Evolutionary conservation across 257 asterid species (phyloP).

Genomic region (Ballota nigra): DNA sequence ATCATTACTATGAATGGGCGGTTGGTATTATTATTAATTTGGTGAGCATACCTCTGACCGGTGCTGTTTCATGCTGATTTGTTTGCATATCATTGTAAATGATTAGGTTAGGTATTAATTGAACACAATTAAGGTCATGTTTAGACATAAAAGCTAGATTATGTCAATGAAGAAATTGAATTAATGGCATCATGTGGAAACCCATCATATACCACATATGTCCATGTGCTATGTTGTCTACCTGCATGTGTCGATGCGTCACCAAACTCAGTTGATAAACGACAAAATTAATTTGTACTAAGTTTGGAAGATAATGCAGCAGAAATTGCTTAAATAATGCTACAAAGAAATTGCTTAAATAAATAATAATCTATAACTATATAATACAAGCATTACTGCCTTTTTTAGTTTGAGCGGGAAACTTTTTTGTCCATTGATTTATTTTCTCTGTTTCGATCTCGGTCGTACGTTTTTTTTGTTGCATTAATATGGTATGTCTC

Average conservation of each 20-base stretch:
- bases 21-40: neutral
- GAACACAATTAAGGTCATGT: neutral
- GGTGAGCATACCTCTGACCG: neutral
- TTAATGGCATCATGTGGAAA: constrained; percentile 24
- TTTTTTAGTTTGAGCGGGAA: too few species aligned
- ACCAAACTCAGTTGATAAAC: neutral
- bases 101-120: neutral
- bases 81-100: neutral
- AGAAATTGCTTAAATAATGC: neutral
- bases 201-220: constrained; percentile 11
- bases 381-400: too few species aligned
- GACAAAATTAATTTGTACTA: neutral
- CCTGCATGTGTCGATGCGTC: constrained; percentile 19
- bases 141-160: neutral
- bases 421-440: too few species aligned
- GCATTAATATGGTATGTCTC: too few species aligned
- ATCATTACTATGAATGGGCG: neutral
- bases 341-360: too few species aligned
- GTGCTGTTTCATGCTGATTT: neutral
- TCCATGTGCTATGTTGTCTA: constrained; percentile 25
- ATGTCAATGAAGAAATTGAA: constrained; percentile 12
- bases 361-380: too few species aligned
- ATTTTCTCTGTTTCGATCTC: too few species aligned
- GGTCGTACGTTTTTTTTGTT: too few species aligned
- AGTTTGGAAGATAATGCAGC: neutral